A percentile compares a stretch with the other conserved stretches of the same genome.
phyloP scores from a whole-genome alignment of 306 rosid genomes.

The Senna tora region DNA sequence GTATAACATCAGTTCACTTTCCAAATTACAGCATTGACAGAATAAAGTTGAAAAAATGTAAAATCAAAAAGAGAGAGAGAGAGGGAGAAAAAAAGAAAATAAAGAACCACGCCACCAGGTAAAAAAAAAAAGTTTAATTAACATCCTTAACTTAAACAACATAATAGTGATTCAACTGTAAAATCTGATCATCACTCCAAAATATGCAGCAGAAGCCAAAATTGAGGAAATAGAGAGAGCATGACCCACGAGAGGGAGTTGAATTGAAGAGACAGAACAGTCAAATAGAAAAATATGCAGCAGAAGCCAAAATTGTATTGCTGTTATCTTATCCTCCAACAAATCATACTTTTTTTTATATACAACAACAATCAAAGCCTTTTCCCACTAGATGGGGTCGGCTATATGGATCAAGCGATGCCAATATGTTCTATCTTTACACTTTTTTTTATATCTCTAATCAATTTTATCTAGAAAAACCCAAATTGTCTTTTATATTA shows the following conservation, averaged over 20 bases:
- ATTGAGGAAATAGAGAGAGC: no score
- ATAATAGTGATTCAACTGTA: not conserved
- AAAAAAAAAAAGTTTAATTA: slow-evolving; percentile 7
- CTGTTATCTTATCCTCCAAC: no score
- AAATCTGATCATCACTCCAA: not conserved
- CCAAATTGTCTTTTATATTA: no score
- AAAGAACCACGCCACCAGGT: not conserved
- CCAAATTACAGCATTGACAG: slow-evolving; percentile 13
- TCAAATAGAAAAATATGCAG: slow-evolving; percentile 25
- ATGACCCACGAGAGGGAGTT: not conserved
- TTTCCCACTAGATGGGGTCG: no score
- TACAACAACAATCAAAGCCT: no score
- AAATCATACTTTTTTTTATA: no score
- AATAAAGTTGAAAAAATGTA: slow-evolving; percentile 13
- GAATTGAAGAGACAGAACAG: not conserved
- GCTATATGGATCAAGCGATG: no score
- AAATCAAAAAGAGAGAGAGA: not conserved
- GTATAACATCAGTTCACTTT: slow-evolving; percentile 24
- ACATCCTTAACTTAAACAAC: not conserved
- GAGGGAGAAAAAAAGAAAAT: not conserved
- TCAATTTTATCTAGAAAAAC: no score
- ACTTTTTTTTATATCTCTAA: no score
- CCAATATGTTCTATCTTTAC: no score
- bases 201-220: no score
- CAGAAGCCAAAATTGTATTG: no score